Evolutionary conservation across 495 filamentous ascomycete species (phyloP).

Genomic region (Peziza echinospora): DNA sequence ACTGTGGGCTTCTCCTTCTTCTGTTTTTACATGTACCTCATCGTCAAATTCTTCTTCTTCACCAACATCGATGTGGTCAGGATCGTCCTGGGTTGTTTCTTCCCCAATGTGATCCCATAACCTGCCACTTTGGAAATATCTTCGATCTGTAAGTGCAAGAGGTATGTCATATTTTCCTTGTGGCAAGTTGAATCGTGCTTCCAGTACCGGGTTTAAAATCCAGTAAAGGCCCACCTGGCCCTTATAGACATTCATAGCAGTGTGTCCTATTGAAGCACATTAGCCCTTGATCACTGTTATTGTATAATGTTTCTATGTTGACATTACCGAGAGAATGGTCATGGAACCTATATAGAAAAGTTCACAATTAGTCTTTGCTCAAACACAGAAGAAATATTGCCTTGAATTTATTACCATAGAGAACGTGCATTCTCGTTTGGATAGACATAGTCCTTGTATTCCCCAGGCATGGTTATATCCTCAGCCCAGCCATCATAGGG

Average conservation of each 20-base stretch:
- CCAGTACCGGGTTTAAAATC: constrained; percentile 25
- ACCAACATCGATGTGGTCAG: too few relatives aligned
- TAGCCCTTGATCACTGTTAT: too few relatives aligned
- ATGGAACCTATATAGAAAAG: constrained; percentile 21
- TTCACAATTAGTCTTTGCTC: too few relatives aligned
- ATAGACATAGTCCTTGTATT: constrained; percentile 40
- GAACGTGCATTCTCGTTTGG: constrained; percentile 31
- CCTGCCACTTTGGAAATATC: constrained; percentile 26
- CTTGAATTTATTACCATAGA: constrained; percentile 33
- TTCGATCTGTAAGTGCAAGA: constrained; percentile 27
- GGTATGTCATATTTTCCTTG: constrained; percentile 30
- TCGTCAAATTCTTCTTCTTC: too few relatives aligned
- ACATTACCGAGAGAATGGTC: constrained; percentile 28
- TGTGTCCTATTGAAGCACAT: too few relatives aligned
- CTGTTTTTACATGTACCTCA: too few relatives aligned
- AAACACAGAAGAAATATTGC: too few relatives aligned
- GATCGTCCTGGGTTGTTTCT: too few relatives aligned
- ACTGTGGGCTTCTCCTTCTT: too few relatives aligned
- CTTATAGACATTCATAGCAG: constrained; percentile 32
- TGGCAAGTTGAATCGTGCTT: constrained; percentile 25
- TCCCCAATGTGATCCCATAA: constrained; percentile 24
- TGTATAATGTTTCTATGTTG: too few relatives aligned
- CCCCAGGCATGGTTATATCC: constrained; percentile 25
- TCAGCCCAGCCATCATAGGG: constrained; percentile 27
- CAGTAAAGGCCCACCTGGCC: constrained; percentile 29